Base-by-base conservation (phyloP, 179 eudicot species). In the Beta macrorhiza region DNA sequence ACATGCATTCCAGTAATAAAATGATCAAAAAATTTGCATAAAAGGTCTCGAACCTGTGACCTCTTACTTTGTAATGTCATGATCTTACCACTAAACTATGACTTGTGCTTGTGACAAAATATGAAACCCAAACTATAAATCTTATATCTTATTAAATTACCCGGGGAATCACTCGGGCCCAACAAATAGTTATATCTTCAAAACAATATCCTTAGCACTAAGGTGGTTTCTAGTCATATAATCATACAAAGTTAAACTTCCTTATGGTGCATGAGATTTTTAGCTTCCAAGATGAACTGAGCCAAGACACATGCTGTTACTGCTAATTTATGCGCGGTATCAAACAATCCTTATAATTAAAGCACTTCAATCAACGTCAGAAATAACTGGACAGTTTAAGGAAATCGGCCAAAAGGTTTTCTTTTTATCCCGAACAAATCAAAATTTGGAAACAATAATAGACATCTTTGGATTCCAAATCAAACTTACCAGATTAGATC, bases 401-500 rank as follows among this genome's bases (percentile, higher is more conserved):
- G 70, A 5, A 44, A 76, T 17, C 56, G 20, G 14, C 22, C 63
- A 37, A 61, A 22, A 19, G 59, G 20, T 22, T 25, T 5, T 63
- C 22, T 6, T 6, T 49, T 49, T 49, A 49, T 0, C 16, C 52
- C 56, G 68, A 57, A 58, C 77, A 69, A 67, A 49, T 49, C 16
- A 61, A 59, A 49, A 49, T 49, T 37, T 9, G 8, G 9, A 49
- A 79, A 53, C 9, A 42, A 73, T 78, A 42, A 2, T 9, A 58
- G 9, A 12, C 10, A 73, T 25, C 10, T n/a, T 76, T 16, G 5
- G 22, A 57, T 14, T 72, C 72, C n/a, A 58, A 69, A 12, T 79
- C 79, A 86, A 70, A 62, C 85, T 75, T 77, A 96, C 99, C 97
- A 92, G 88, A 86, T 96, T 96, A 76, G 93, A 93, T 85, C 95